Evolutionary conservation across 331 rosid genomes (phyloP).

Genomic region (Stylosanthes scabra): DNA sequence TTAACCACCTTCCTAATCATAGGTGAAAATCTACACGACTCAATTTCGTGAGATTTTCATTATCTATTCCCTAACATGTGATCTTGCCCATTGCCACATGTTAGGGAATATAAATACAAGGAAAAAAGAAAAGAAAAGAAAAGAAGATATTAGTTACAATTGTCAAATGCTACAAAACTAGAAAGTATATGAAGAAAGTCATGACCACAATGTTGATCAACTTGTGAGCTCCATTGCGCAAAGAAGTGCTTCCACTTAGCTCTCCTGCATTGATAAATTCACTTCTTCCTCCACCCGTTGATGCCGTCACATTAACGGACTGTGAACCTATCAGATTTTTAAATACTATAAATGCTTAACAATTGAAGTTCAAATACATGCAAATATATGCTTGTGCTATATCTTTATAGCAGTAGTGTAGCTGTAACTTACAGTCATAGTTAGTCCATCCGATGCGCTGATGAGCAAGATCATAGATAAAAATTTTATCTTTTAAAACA

Average conservation of each 20-base stretch:
- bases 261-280: constrained; percentile 82
- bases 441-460: constrained; percentile 91
- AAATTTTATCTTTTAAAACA: constrained; percentile 82
- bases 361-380: too few relatives aligned
- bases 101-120: constrained; percentile 48
- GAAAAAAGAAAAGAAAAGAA: constrained; percentile 18
- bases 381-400: too few relatives aligned
- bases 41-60: too few relatives aligned
- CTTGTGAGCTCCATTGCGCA: constrained; percentile 38
- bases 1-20: too few relatives aligned
- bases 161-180: constrained; percentile 52
- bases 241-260: constrained; percentile 53
- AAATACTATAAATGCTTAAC: too few relatives aligned
- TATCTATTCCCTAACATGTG: not conserved
- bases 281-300: constrained; percentile 63
- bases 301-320: constrained; percentile 80
- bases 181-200: constrained; percentile 53
- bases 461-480: constrained; percentile 82
- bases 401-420: not conserved
- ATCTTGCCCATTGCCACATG: constrained; percentile 49
- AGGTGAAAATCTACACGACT: too few relatives aligned
- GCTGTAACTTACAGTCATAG: constrained; percentile 83
- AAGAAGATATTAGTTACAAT: constrained; percentile 30
- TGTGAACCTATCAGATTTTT: constrained; percentile 59
- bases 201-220: constrained; percentile 42